Base-by-base conservation (phyloP, 164 flowering plant genomes). In the Santalum album region DNA sequence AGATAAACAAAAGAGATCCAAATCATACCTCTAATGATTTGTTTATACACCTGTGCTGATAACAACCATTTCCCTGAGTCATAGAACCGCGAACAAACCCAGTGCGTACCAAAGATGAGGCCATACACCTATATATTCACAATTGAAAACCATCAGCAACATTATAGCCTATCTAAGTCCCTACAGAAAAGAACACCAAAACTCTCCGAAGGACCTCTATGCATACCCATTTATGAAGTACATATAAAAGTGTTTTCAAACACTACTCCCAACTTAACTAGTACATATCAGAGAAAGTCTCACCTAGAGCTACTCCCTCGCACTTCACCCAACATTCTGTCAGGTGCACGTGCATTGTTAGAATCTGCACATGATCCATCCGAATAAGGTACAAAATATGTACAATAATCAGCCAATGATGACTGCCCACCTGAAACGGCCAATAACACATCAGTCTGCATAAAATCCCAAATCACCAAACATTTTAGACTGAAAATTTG, bases 321-420 rank as follows among this genome's bases (percentile, higher is more conserved):
- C 64, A 94, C 87, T 81, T 94, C 99, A 63, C 99, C 99, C 74
- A 94, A 72, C 99, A 94, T 90, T 68, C 90, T 80, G 73, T 94
- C 99, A 51, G 99, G 99, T 47, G 92, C 77, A 15, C 99, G 74
- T 50, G 97, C 96, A 78, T 96, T 84, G 56, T 83, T 87, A 38
- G 82, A 73, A 67, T 94, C 97, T 54, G 95, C 87, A 70, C 99
- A 94, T 60, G 97, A 94, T 48, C 99, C 99, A 77, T 94, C 99
- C n/a, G 99, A 94, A 66, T 94, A 94, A 40, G 99, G 96, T 22
- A 94, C 96, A 70, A 76, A 94, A 60, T 90, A 94, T 15, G 99
- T 82, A 73, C 99, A 94, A 66, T 94, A 94, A 80, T 94, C 99
- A 49, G 99, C 99, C 80, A 94, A 69, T 51, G 95, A 83, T 23